Conservation (phyloP, 768 basidiomycete species). For the Strobilomyces echinocephalus region DNA sequence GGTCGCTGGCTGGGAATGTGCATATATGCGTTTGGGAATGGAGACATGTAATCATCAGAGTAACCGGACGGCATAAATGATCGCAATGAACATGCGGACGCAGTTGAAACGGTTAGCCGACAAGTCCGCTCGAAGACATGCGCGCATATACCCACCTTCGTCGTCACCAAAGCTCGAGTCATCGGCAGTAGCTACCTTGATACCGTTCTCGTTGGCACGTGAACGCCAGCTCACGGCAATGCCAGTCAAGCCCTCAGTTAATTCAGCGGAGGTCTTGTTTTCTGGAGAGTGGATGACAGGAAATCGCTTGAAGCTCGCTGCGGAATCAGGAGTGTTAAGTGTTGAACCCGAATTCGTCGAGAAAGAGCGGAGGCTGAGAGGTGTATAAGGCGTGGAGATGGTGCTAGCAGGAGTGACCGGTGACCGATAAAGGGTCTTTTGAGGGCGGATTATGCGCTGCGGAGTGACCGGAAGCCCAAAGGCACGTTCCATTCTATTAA, state of each 20-base stretch:
- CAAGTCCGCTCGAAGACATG: constrained; percentile 5
- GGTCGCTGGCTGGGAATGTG: constrained; percentile 50
- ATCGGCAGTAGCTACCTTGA: constrained; percentile 49
- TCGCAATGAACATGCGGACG: constrained; percentile 3
- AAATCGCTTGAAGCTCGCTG: constrained; percentile 38
- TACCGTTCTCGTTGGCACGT: constrained; percentile 66
- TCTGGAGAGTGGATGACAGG: constrained; percentile 43
- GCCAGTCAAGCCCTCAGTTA: constrained; percentile 51
- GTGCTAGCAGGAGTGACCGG: constrained; percentile 56
- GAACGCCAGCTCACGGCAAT: constrained; percentile 69
- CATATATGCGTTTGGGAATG: constrained; percentile 28
- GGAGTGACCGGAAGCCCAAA: constrained; percentile 53
- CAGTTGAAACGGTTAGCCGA: constrained; percentile 14
- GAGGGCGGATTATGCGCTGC: constrained; percentile 50
- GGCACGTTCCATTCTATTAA: constrained; percentile 28
- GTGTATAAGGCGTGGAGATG: constrained; percentile 57
- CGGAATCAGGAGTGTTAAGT: constrained; percentile 53
- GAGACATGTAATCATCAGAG: not conserved
- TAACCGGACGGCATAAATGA: not conserved
- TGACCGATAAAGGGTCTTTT: constrained; percentile 46
- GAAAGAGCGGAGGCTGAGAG: constrained; percentile 62
- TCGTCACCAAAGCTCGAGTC: constrained; percentile 43
- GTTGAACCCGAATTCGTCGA: constrained; percentile 47
- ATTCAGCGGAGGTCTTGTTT: constrained; percentile 23
- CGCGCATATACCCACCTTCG: constrained; percentile 39